Evolutionary conservation across 495 filamentous ascomycete species (phyloP).

Genomic region (Umbilicaria muhlenbergii): DNA sequence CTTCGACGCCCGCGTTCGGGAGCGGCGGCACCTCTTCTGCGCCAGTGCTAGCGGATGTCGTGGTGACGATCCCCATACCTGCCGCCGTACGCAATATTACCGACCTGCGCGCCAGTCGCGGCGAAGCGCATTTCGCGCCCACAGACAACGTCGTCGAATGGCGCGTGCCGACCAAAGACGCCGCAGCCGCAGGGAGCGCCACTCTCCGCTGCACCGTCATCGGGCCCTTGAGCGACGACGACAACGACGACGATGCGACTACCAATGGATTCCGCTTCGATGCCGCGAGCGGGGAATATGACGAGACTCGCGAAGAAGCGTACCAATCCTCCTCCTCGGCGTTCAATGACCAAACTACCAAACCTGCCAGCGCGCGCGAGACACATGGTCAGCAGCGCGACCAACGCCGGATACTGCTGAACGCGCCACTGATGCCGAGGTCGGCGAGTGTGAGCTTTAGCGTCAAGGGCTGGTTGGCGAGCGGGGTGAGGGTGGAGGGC

Average conservation of each 20-base stretch:
- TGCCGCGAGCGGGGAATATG: constrained; percentile 30
- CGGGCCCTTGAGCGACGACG: constrained; percentile 44
- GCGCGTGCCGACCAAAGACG: constrained; percentile 60
- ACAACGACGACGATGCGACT: constrained; percentile 42
- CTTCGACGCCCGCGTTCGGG: constrained; percentile 44
- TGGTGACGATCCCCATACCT: constrained; percentile 70
- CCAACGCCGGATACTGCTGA: constrained; percentile 42
- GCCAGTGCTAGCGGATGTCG: constrained; percentile 64
- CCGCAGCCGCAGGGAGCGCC: constrained; percentile 44
- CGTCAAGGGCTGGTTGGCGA: constrained; percentile 88
- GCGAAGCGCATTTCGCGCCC: constrained; percentile 67
- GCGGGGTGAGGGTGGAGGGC: constrained; percentile 85
- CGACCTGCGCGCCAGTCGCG: constrained; percentile 67
- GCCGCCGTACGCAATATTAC: constrained; percentile 69
- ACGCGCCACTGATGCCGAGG: constrained; percentile 78
- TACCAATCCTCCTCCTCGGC: constrained; percentile 9
- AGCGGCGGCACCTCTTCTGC: constrained; percentile 32
- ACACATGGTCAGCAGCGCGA: constrained; percentile 27
- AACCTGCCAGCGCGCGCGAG: constrained; percentile 4
- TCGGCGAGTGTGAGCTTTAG: constrained; percentile 78
- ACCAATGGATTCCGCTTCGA: constrained; percentile 32
- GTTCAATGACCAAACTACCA: neutral
- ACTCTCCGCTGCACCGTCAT: constrained; percentile 70
- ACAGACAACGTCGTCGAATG: constrained; percentile 65
- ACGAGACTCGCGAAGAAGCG: constrained; percentile 26